Percentiles rank a stretch among this genome's conserved stretches.
Conservation (phyloP, 2,329 filamentous ascomycete species). For the Orbilia ellipsospora region DNA sequence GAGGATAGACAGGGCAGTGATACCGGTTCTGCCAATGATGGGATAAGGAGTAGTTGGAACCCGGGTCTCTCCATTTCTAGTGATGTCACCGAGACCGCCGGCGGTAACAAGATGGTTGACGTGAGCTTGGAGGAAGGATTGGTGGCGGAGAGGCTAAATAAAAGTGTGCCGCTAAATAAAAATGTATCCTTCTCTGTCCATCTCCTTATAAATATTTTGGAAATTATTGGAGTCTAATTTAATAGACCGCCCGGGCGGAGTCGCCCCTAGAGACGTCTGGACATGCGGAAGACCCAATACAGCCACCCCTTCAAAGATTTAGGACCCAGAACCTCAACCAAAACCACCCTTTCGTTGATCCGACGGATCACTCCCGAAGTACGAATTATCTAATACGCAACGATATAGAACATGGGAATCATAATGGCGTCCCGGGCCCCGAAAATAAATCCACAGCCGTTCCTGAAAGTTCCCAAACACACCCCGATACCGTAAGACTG, state of each 20-base stretch:
- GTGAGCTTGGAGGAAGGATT: slow-evolving; percentile 63
- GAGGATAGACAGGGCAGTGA: slow-evolving; percentile 62
- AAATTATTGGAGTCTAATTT: slow-evolving; percentile 9
- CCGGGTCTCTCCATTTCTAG: slow-evolving; percentile 65
- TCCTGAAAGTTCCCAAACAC: slow-evolving; percentile 60
- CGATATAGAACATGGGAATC: background rate
- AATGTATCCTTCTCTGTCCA: slow-evolving; percentile 45
- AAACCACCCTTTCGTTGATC: slow-evolving; percentile 1
- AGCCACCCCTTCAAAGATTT: slow-evolving; percentile 45
- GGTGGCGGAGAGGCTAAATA: slow-evolving; percentile 59
- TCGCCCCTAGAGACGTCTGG: slow-evolving; percentile 38
- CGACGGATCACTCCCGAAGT: slow-evolving; percentile 2
- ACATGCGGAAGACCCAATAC: slow-evolving; percentile 30
- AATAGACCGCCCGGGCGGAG: slow-evolving; percentile 19
- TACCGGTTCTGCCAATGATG: slow-evolving; percentile 61
- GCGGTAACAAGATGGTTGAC: slow-evolving; percentile 57
- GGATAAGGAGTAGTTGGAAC: slow-evolving; percentile 75
- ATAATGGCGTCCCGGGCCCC: no score
- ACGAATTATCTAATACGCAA: slow-evolving; percentile 71
- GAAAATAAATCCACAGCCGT: no score
- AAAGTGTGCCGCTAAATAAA: slow-evolving; percentile 54
- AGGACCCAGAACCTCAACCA: slow-evolving; percentile 20
- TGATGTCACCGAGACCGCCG: slow-evolving; percentile 60
- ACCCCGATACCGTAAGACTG: slow-evolving; percentile 68
- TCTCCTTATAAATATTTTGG: background rate